phyloP scores from a whole-genome alignment of 2,329 filamentous ascomycete genomes.

The Tetracladium maxilliforme region DNA sequence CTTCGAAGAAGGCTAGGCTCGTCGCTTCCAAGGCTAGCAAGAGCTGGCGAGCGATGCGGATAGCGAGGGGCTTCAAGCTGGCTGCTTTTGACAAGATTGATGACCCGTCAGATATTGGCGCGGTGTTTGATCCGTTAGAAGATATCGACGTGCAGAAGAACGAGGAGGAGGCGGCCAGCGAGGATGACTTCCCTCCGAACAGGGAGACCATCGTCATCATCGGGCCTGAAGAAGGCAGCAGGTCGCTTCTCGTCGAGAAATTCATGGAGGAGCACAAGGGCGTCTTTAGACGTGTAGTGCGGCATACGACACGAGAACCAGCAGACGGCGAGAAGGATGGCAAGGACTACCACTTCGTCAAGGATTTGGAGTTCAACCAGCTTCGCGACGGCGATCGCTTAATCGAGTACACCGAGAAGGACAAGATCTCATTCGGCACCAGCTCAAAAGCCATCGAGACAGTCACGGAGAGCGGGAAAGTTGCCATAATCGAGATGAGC shows the following conservation, averaged over 20 bases:
- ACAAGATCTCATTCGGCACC: slow-evolving; percentile 38
- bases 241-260: slow-evolving; percentile 45
- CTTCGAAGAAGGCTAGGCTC: slow-evolving; percentile 37
- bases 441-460: slow-evolving; percentile 35
- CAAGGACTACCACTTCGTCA: slow-evolving; percentile 40
- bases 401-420: slow-evolving; percentile 36
- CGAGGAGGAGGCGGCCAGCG: slow-evolving; percentile 8
- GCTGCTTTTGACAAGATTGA: slow-evolving; percentile 78
- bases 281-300: slow-evolving; percentile 44
- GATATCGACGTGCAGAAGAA: slow-evolving; percentile 18
- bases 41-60: slow-evolving; percentile 75
- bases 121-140: slow-evolving; percentile 41
- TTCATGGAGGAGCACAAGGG: slow-evolving; percentile 49
- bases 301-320: slow-evolving; percentile 37
- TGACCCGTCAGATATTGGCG: slow-evolving; percentile 55
- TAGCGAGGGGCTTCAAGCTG: slow-evolving; percentile 62
- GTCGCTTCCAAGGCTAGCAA: slow-evolving; percentile 71
- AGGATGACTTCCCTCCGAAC: slow-evolving; percentile 11
- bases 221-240: slow-evolving; percentile 46
- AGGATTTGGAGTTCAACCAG: slow-evolving; percentile 35
- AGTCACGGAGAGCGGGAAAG: slow-evolving; percentile 37
- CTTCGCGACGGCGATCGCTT: slow-evolving; percentile 45
- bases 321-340: slow-evolving; percentile 34
- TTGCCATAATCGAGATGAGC: slow-evolving; percentile 41
- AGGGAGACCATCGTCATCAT: slow-evolving; percentile 40